Evolutionary conservation across 495 filamentous ascomycete genomes (phyloP).

Genomic region (Penicillium mononematosum): DNA sequence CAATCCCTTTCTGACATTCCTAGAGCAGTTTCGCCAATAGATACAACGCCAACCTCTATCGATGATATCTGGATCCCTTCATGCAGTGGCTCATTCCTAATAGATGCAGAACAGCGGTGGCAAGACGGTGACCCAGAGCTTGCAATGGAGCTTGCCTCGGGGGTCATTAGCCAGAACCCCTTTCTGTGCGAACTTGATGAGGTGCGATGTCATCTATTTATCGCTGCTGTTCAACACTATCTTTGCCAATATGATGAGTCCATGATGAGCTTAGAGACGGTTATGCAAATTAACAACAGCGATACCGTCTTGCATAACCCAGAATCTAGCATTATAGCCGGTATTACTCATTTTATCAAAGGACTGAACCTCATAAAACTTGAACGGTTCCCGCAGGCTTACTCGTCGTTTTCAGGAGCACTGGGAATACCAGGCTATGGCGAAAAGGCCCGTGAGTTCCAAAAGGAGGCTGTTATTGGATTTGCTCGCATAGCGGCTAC

Average conservation of each 20-base stretch:
- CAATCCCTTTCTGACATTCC: neutral
- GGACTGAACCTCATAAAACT: constrained; percentile 18
- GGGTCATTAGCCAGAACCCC: constrained; percentile 8
- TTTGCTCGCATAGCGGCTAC: constrained; percentile 7
- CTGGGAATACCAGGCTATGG: constrained; percentile 19
- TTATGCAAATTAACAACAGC: constrained; percentile 4
- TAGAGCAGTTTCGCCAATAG: neutral
- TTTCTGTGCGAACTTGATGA: constrained; percentile 10
- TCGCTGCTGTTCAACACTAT: constrained; percentile 16
- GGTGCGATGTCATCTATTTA: constrained; percentile 16
- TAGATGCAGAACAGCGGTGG: constrained; percentile 21
- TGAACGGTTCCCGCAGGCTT: constrained; percentile 17
- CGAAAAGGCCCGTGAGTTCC: constrained; percentile 15
- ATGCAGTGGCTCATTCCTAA: neutral
- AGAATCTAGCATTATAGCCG: constrained; percentile 2
- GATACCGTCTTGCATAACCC: neutral
- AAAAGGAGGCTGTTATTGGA: constrained; percentile 13
- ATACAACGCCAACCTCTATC: constrained; percentile 12
- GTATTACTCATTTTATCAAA: constrained; percentile 21
- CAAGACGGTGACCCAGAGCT: constrained; percentile 9
- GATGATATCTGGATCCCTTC: constrained; percentile 22
- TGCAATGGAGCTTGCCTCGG: constrained; percentile 12
- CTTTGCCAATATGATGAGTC: constrained; percentile 14
- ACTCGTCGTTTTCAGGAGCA: constrained; percentile 16
- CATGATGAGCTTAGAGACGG: constrained; percentile 5